Base-by-base conservation (phyloP, 106 monocot genomes). In the Alisma plantagoaquatica region DNA sequence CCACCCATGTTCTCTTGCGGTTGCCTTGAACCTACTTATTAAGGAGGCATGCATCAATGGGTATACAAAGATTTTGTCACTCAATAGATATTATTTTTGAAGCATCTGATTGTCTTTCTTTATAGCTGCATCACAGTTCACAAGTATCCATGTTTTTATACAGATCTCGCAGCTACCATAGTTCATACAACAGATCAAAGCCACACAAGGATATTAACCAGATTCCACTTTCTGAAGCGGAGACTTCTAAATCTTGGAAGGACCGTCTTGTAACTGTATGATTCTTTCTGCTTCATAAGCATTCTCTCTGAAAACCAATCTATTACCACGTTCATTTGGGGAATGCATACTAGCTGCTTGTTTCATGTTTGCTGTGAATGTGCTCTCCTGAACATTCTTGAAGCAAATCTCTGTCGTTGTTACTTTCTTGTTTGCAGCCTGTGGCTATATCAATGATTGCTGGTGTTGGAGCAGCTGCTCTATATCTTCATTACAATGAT, bases 401-500 rank as follows among this genome's bases (percentile, higher is more conserved):
- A 53, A 29, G 10, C 5, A 9, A 38, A 38, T 38, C 14, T 16
- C 15, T 10, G 35, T 18, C 18, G 0, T 0, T 42, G 26, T 10
- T 43, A 10, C 11, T 43, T 27, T 19, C 24, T 55, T 56, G 23
- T 44, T 25, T 53, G 53, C 59, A 59, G 44, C 59, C 44, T 43
- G 29, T 59, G 17, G 44, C 27, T 59, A 44, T 59, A 25, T 9
- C 45, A 44, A 27, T 43, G 10, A 44, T 59, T 45, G 28, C 18
- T 28, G 44, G 59, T 11, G 28, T n/a, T n/a, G 44, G 59, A 19
- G 56, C 32, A 56, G 41, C 25, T 23, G n/a, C 41, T n/a, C 29
- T 38, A 18, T 47, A n/a, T 47, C 44, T 59, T 59, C 59, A 59
- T 27, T 44, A 59, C 26, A 59, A 59, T 45, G 59, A 59, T 59